A percentile compares a stretch with the other conserved stretches of the same genome.
phyloP scores from a whole-genome alignment of 176 grass and related monocot genomes.

The bread wheat (Triticum aestivum) region DNA sequence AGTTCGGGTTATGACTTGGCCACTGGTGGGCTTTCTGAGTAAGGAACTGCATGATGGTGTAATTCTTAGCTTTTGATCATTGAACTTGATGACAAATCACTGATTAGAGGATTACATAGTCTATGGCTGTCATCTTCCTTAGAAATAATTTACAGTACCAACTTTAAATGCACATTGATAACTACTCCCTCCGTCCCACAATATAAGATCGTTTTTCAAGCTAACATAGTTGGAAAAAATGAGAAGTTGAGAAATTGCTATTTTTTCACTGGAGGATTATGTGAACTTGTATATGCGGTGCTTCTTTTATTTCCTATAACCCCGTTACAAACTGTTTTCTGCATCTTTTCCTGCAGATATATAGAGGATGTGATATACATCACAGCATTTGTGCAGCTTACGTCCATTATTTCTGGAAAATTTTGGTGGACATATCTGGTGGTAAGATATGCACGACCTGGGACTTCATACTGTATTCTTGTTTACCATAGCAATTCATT shows the following conservation, averaged over 20 bases:
- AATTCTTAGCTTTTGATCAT: slow-evolving; percentile 13
- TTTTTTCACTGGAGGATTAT: not conserved
- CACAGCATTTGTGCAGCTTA: slow-evolving; percentile 82
- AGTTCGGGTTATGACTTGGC: slow-evolving; percentile 79
- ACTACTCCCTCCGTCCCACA: not conserved
- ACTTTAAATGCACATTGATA: not conserved
- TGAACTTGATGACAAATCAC: not conserved
- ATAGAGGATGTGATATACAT: slow-evolving; percentile 96
- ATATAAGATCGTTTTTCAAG: too few relatives aligned
- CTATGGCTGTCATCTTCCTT: not conserved
- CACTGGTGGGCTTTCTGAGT: slow-evolving; percentile 84
- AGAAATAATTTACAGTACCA: not conserved
- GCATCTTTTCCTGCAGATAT: slow-evolving; percentile 50
- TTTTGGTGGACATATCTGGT: slow-evolving; percentile 98
- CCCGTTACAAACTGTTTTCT: not conserved
- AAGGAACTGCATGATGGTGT: slow-evolving; percentile 20
- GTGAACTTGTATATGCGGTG: not conserved
- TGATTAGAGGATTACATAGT: not conserved
- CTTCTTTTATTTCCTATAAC: slow-evolving; percentile 4
- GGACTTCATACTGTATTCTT: slow-evolving; percentile 8
- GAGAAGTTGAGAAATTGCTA: not conserved
- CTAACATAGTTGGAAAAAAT: not conserved
- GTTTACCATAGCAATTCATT: slow-evolving; percentile 9
- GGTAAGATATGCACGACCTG: slow-evolving; percentile 45
- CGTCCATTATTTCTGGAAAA: slow-evolving; percentile 87